Evolutionary conservation across 805 yeast species (phyloP), one percentile per base, ranked within the genome.

Genomic region (Wickerhamiella cacticola): DNA sequence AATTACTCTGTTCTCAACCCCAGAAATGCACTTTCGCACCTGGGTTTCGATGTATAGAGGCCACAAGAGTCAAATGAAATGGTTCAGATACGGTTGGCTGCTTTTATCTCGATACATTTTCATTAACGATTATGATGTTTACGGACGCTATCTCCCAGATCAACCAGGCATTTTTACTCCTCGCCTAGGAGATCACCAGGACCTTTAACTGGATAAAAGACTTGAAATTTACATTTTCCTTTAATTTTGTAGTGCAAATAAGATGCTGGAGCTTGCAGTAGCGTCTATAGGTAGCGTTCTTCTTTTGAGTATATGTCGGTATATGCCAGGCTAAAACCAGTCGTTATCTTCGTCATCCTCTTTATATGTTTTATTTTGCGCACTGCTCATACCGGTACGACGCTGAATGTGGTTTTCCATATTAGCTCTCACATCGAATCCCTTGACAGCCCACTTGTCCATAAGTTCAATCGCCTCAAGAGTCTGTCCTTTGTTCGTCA

Each of bases 51-150:
- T 89, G 95, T 66, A 79, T 2, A 71, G 71, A 53, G 94, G 82
- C 2, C 97, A 92, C 64, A 70, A 71, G 52, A 78, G 94, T 1
- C 98, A 92, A 63, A 83, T 92, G 83, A 88, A 82, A 7, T 89
- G 96, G 96, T 92, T 81, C 63, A 72, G 98, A 55, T 83, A 82
- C 68, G 80, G 86, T 1, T 92, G 96, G 96, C 68, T 92, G 59
- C 50, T 75, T 5, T 63, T 79, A 48, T 81, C 95, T 51, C 70
- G 88, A 52, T 89, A 86, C 64, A 75, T 84, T 69, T 78, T 79
- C 38, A 74, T 75, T 45, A 88, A 89, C 63, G 87, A 83, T 45
- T 53, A 62, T 35, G 22, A 39, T 10, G 29, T 39, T 21, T 39
- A 23, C 9, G 29, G 42, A 24, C 36, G 36, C 19, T 18, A 31